Evolutionary conservation across 2,329 filamentous ascomycete species (phyloP).

Genomic region (Zymoseptoria brevis): DNA sequence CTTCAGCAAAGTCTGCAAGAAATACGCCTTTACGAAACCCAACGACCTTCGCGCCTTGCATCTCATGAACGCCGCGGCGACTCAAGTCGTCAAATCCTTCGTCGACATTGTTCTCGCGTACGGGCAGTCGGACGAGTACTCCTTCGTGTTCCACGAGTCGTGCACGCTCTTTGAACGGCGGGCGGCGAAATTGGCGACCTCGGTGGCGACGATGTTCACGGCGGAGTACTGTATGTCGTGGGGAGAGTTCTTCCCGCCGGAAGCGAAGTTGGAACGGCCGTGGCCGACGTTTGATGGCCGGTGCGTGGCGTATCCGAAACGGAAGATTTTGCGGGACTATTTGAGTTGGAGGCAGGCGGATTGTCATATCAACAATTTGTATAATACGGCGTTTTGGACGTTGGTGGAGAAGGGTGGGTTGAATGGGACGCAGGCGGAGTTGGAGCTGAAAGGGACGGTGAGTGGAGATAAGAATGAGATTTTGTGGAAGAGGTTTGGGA

Average conservation of each 20-base stretch:
- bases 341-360: conserved; percentile 96
- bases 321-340: conserved; percentile 81
- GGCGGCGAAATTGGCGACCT: conserved; percentile 81
- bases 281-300: conserved; percentile 88
- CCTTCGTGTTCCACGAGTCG: conserved; percentile 52
- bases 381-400: conserved; percentile 95
- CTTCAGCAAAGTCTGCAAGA: conserved; percentile 62
- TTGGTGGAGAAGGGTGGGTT: conserved; percentile 72
- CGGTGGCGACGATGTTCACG: conserved; percentile 86
- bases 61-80: conserved; percentile 92
- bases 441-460: conserved; percentile 70
- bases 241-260: conserved; percentile 51
- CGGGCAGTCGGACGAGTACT: conserved; percentile 91
- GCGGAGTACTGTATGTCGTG: conserved; percentile 81
- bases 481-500: conserved; percentile 74
- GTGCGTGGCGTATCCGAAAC: conserved; percentile 79
- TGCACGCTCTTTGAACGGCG: conserved; percentile 79
- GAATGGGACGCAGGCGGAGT: conserved; percentile 70
- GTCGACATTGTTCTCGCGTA: conserved; percentile 83
- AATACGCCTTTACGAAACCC: conserved; percentile 78
- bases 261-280: conserved; percentile 56
- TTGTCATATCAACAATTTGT: conserved; percentile 97
- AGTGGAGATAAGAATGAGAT: conserved; percentile 93
- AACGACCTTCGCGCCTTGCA: conserved; percentile 82
- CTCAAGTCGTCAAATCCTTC: conserved; percentile 71